Conservation (phyloP, 805 yeast species). For the Hanseniaspora clermontiae region DNA sequence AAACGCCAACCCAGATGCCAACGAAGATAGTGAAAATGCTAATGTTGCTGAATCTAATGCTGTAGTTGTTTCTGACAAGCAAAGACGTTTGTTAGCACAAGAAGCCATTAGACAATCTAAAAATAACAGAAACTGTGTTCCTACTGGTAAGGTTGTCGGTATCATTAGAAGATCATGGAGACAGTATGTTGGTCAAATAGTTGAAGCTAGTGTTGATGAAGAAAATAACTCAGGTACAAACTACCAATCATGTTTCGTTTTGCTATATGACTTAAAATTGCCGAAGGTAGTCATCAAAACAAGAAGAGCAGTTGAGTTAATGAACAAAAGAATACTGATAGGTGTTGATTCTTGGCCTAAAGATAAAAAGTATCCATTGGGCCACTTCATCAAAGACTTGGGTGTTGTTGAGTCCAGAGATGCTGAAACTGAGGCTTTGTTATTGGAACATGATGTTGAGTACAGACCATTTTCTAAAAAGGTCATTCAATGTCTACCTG, state of each 20-base stretch:
- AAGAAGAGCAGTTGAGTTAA: constrained; percentile 65
- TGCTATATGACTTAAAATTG: constrained; percentile 75
- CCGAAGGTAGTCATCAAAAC: constrained; percentile 83
- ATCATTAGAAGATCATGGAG: constrained; percentile 88
- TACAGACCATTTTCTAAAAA: constrained; percentile 89
- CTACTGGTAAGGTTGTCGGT: constrained; percentile 90
- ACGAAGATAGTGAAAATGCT: constrained; percentile 33
- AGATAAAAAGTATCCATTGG: constrained; percentile 74
- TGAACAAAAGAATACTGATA: constrained; percentile 83
- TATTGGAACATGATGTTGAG: constrained; percentile 91
- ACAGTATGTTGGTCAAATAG: constrained; percentile 85
- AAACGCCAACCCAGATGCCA: constrained; percentile 46
- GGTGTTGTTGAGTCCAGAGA: constrained; percentile 85
- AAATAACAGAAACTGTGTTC: constrained; percentile 44
- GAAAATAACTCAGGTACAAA: constrained; percentile 41
- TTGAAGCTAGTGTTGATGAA: constrained; percentile 58
- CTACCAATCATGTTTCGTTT: constrained; percentile 66
- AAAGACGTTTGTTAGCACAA: constrained; percentile 54
- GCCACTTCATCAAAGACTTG: constrained; percentile 80
- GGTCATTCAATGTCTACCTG: constrained; percentile 83
- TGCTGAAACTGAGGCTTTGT: constrained; percentile 91
- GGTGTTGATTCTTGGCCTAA: constrained; percentile 90
- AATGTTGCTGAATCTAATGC: constrained; percentile 37
- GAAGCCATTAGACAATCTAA: constrained; percentile 59
- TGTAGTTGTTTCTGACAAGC: constrained; percentile 24